Evolutionary conservation across 2,329 filamentous ascomycete species (phyloP).

Genomic region (Daldinia eschscholtzii): DNA sequence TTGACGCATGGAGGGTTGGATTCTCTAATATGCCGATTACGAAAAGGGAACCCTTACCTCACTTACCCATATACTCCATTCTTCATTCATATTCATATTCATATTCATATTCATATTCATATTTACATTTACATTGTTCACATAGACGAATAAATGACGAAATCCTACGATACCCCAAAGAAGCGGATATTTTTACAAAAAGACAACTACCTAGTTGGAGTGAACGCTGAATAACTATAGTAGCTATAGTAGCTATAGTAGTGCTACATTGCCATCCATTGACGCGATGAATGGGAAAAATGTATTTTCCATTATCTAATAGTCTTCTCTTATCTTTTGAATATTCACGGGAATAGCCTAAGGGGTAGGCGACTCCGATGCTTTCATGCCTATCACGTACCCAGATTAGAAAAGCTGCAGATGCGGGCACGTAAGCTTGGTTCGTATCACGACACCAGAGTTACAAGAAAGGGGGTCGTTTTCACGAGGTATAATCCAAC

Average conservation of each 20-base stretch:
- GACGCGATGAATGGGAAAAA: not conserved
- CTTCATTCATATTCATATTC: constrained; percentile 20
- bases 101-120: constrained; percentile 15
- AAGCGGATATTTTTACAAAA: not conserved
- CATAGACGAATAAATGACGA: constrained; percentile 22
- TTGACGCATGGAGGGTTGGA: constrained; percentile 22
- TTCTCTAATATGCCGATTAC: constrained; percentile 31
- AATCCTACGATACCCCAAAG: constrained; percentile 11
- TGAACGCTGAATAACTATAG: not conserved
- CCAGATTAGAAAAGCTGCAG: constrained; percentile 14
- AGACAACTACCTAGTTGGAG: not conserved
- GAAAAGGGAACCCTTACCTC: constrained; percentile 24
- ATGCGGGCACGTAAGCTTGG: constrained; percentile 28
- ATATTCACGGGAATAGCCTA: not conserved
- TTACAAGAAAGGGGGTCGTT: constrained; percentile 12
- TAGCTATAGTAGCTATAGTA: not conserved
- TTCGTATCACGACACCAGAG: constrained; percentile 28
- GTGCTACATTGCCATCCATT: not conserved
- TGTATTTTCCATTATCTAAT: constrained; percentile 30
- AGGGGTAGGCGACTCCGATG: not conserved
- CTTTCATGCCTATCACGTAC: constrained; percentile 4
- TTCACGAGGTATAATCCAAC: constrained; percentile 25
- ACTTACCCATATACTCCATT: constrained; percentile 21
- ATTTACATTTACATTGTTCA: not conserved
- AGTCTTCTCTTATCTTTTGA: constrained; percentile 15